Conservation (phyloP, 140 eudicot species). For the Oenanthe javanica region DNA sequence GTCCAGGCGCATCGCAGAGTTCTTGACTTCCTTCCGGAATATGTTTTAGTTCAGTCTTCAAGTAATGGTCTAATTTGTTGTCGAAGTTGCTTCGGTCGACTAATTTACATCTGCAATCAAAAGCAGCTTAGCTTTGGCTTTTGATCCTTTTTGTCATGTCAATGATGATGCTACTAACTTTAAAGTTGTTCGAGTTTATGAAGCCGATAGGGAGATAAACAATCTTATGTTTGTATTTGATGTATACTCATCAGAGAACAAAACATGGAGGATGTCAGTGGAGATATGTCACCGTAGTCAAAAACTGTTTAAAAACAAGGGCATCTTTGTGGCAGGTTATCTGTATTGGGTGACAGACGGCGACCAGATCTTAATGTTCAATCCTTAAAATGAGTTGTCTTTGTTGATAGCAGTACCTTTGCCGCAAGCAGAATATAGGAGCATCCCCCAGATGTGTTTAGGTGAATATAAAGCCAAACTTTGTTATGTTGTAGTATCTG, state of each 20-base stretch:
- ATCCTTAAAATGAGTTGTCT: slow-evolving; percentile 33
- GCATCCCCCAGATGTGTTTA: slow-evolving; percentile 32
- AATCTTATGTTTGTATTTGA: slow-evolving; percentile 23
- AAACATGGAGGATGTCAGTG: slow-evolving; percentile 32
- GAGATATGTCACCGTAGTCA: slow-evolving; percentile 31
- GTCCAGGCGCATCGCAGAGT: slow-evolving; percentile 11
- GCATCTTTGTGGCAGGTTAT: slow-evolving; percentile 25
- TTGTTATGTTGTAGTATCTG: slow-evolving; percentile 29
- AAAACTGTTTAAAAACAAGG: slow-evolving; percentile 24
- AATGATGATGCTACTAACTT: slow-evolving; percentile 24
- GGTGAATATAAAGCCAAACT: slow-evolving; percentile 37
- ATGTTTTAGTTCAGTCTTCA: slow-evolving; percentile 22
- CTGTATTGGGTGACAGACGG: slow-evolving; percentile 51
- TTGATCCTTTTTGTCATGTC: slow-evolving; percentile 28
- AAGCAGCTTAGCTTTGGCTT: slow-evolving; percentile 28
- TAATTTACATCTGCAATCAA: slow-evolving; percentile 37
- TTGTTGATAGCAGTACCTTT: slow-evolving; percentile 27
- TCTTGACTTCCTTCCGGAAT: slow-evolving; percentile 38
- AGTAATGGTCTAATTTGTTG: slow-evolving; percentile 46
- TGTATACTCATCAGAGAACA: slow-evolving; percentile 25
- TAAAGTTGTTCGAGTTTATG: slow-evolving; percentile 24
- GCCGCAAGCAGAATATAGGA: slow-evolving; percentile 13
- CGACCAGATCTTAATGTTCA: slow-evolving; percentile 28
- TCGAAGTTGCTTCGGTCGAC: slow-evolving; percentile 35
- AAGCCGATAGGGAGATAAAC: slow-evolving; percentile 1